Conservation (phyloP, 345 rosid species). For the Geranium brycei region DNA sequence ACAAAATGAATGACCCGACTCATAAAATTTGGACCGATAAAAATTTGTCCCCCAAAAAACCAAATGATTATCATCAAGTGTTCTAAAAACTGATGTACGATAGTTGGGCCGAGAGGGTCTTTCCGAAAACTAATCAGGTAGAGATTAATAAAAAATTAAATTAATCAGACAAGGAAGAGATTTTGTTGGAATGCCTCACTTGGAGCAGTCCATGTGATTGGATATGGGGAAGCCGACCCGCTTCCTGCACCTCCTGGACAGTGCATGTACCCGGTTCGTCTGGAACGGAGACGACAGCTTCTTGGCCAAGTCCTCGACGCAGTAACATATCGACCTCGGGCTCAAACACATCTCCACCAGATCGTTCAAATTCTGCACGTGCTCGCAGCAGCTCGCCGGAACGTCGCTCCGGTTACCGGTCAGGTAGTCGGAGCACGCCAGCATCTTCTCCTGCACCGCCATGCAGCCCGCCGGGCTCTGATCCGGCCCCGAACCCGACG, state of each 20-base stretch:
- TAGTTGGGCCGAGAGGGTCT: no score
- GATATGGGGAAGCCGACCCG: constrained; percentile 34
- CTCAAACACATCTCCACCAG: not conserved
- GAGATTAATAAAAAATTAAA: no score
- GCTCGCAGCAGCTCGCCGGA: not conserved
- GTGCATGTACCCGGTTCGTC: constrained; percentile 5
- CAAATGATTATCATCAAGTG: no score
- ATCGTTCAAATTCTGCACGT: not conserved
- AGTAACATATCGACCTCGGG: constrained; percentile 13
- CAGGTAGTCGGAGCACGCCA: not conserved
- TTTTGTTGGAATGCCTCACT: not conserved
- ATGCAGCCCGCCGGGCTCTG: not conserved
- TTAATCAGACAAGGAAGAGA: not conserved
- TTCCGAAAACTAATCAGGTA: no score
- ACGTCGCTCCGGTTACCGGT: not conserved
- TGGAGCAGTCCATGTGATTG: constrained; percentile 26
- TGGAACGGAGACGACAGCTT: constrained; percentile 17
- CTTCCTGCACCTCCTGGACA: constrained; percentile 23
- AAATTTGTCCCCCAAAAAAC: no score
- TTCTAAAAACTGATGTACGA: no score
- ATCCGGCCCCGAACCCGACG: not conserved
- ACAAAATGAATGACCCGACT: no score
- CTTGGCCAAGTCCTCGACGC: constrained; percentile 26
- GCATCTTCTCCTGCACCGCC: not conserved
- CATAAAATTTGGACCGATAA: no score